Base-by-base conservation (phyloP, 176 grass and related monocot species). In the Cenchrus fungigraminus region DNA sequence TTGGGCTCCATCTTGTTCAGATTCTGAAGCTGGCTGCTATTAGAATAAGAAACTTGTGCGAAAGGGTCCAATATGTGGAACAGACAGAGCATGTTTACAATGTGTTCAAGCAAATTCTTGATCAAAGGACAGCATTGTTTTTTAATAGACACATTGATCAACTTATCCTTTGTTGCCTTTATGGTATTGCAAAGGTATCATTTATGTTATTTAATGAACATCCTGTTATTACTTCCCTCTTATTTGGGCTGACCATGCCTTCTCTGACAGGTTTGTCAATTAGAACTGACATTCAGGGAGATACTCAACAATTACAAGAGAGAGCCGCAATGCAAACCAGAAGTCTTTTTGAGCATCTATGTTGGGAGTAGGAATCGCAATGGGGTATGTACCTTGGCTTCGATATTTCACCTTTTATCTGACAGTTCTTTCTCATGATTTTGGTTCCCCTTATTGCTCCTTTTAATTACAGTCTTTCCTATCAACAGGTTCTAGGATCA, bases 61-160 rank as follows among this genome's bases (percentile, higher is more conserved):
- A 98, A 88, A 98, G 93, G 73, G 68, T 98, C 58, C 85, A 69
- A 46, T 78, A 86, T 79, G 83, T 85, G 78, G 89, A 91, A 79
- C 76, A 87, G 69, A 95, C 89, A 76, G 96, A 95, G 71, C 46
- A 69, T 76, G 89, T 98, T 13, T 95, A 95, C 79, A 73, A 83
- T 63, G 61, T 98, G 25, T 95, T 98, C 84, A 90, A 90, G 77
- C 87, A 89, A 68, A 94, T 95, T 80, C 89, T 98, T 83, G 76
- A 85, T 81, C 88, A 98, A 68, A 89, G 79, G 73, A 94, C 91
- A 84, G 11, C 86, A 83, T 79, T 98, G 12, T 95, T 98, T 88
- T 98, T 98, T 80, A 98, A 91, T 67, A 88, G 96, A 78, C 93
- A 98, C 25, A 86, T 98, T 6, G 96, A 98, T 61, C 96, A 95